These are phyloP conservation scores for Akanthomyces dipterigenus DNA, from an alignment of 2,329 filamentous ascomycete species.

Conservation along the genomic window DNA sequence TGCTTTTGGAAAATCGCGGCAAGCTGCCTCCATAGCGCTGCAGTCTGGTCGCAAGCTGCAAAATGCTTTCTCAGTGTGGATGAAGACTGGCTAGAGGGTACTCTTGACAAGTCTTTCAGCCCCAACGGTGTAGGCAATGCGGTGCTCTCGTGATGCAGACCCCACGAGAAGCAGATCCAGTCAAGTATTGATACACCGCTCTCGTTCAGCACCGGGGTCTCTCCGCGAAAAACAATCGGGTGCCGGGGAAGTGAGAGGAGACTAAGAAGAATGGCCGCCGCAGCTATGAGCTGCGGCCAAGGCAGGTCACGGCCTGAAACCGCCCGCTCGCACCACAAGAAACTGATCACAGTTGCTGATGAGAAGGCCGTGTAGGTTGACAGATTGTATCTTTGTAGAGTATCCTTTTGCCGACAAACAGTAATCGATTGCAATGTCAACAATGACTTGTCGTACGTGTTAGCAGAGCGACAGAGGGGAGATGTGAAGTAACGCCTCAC, in stretches of 20 bases:
- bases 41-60: not conserved
- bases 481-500: not conserved
- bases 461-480: not conserved
- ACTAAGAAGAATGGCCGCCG: not conserved
- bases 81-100: not conserved
- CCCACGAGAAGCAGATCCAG: constrained; percentile 4
- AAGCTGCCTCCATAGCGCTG: not conserved
- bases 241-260: not conserved
- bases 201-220: not conserved
- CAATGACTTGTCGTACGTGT: not conserved
- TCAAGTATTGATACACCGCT: not conserved
- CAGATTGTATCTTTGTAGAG: not conserved
- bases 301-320: not conserved
- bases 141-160: not conserved
- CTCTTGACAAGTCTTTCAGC: not conserved
- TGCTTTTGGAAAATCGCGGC: not conserved
- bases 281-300: not conserved
- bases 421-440: not conserved
- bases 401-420: not conserved
- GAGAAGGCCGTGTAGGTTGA: not conserved
- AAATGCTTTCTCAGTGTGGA: not conserved
- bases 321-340: not conserved
- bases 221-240: not conserved
- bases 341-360: not conserved
- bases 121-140: not conserved